Base-by-base conservation (phyloP, 352 stramenopile species). In the Globisporangium middletonii region DNA sequence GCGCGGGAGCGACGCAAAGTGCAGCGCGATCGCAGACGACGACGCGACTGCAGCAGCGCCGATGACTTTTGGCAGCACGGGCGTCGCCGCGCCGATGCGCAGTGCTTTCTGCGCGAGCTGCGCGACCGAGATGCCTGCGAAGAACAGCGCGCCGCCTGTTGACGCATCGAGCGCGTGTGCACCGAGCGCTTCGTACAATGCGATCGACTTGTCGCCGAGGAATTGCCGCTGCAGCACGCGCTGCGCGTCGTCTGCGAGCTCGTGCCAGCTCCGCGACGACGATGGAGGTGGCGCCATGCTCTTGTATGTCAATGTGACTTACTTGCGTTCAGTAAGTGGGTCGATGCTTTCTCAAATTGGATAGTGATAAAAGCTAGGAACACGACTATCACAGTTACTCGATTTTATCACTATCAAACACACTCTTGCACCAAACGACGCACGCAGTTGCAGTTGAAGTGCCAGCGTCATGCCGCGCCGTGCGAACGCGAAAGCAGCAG, bases 81-180 rank as follows among this genome's bases (percentile, higher is more conserved):
- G 64, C 37, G 73, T 79, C 42, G 79, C 63, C 12, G 75, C 80
- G 12, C 73, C 72, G 38, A 89, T 56, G 11, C 60, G 67, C 28
- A 79, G 59, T 44, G 62, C 50, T 51, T 77, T 76, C 64, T 88
- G 76, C 16, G 54, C 54, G 51, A 79, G 50, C 50, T 89, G 79
- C 33, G 77, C 75, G 6, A 54, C 41, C 15, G 77, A 77, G 9
- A 81, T 60, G 23, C 79, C 79, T 26, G 47, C 41, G 43, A 79
- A 55, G 56, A 89, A 89, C 46, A 89, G 48, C 2, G 50, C 62
- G 11, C 79, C 75, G 46, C 79, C 79, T 18, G 73, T 80, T 7
- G 66, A 55, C 28, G 79, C 75, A 46, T 89, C 79, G 8, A 73
- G 48, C 0, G 69, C 59, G 47, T 84, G 76, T 6, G 62, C 56